Base-by-base conservation (phyloP, 2,329 filamentous ascomycete species). In the Xylaria polymorpha region DNA sequence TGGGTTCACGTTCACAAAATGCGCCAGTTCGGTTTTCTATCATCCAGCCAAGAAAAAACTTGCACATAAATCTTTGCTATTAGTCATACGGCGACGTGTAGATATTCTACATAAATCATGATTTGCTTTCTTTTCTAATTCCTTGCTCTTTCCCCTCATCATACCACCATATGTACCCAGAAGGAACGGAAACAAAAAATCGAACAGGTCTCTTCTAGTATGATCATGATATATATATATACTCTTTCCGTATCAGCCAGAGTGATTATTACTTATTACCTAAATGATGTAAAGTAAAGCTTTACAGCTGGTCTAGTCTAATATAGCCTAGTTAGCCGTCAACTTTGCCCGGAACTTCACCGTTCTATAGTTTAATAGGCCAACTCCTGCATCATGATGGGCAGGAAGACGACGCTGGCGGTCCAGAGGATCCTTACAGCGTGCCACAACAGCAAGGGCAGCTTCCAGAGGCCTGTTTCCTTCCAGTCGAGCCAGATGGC, bases 341-440 rank as follows among this genome's bases (percentile, higher is more conserved):
- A 20, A 51, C 22, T 32, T 51, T 51, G 22, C 15, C 50, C 50
- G 15, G 15, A 53, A 10, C 12, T 8, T 32, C 35, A 56, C 35
- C 10, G 10, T 37, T 35, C 22, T 12, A 22, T 29, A 1, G 8
- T n/a, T 46, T 60, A 74, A 70, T 20, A 69, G 78, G 73, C 64
- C 64, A 90, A 74, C 83, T 97, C 93, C 41, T 87, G 86, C 78
- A 90, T 89, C 77, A 97, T 89, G 74, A 94, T 93, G 3, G 94
- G 94, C 74, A 96, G 84, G 76, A 97, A 94, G 15, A 97, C 93
- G 59, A 91, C 83, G 74, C 90, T 92, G 0, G 94, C 94, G 73
- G 90, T 96, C 85, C 88, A 94, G 67, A 97, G 89, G 60, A 97
- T 90, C 71, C 90, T 80, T 4, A 92, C 76, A 37, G 88, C 89